A percentile compares a stretch with the other conserved stretches of the same genome.
These are phyloP conservation scores for Neurospora sp. DNA, from an alignment of 495 filamentous ascomycete genomes.

Conservation along the genomic window DNA sequence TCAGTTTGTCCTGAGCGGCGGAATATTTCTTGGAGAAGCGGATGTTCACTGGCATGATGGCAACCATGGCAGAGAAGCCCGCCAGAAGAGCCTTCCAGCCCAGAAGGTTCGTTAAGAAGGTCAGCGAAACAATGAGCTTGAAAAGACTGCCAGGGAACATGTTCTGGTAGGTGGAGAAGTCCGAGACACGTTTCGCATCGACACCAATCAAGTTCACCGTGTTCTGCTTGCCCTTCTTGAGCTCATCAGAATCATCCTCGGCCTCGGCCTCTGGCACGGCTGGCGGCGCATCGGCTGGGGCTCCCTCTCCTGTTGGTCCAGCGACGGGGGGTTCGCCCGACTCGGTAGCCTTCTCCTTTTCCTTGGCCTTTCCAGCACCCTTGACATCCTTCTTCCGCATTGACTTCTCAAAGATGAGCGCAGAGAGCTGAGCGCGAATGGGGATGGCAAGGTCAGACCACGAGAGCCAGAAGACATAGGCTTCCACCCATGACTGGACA, in stretches of 20 bases:
- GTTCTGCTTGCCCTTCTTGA: conserved; percentile 56
- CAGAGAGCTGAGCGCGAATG: conserved; percentile 58
- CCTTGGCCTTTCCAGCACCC: conserved; percentile 19
- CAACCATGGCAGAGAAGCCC: conserved; percentile 52
- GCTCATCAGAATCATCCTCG: conserved; percentile 43
- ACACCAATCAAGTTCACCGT: conserved; percentile 74
- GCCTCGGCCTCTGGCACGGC: conserved; percentile 21
- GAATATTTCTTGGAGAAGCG: conserved; percentile 58
- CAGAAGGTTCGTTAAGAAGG: conserved; percentile 57
- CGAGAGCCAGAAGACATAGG: conserved; percentile 55
- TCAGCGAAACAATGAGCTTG: conserved; percentile 53
- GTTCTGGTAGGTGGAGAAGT: conserved; percentile 57
- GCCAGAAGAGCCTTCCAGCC: conserved; percentile 62
- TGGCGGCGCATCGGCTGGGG: conserved; percentile 2
- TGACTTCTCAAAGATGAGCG: conserved; percentile 66
- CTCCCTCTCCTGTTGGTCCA: conserved; percentile 15
- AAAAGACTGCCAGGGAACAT: conserved; percentile 51
- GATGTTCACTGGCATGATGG: conserved; percentile 61
- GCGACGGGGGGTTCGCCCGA: conserved; percentile 13
- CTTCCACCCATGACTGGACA: conserved; percentile 46
- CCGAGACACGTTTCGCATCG: conserved; percentile 62
- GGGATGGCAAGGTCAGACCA: conserved; percentile 55
- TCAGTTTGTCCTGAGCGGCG: conserved; percentile 56
- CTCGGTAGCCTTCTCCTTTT: conserved; percentile 14
- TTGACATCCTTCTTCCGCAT: conserved; percentile 73